Base-by-base conservation (phyloP, 345 rosid species). In the Aurinia saxatilis region DNA sequence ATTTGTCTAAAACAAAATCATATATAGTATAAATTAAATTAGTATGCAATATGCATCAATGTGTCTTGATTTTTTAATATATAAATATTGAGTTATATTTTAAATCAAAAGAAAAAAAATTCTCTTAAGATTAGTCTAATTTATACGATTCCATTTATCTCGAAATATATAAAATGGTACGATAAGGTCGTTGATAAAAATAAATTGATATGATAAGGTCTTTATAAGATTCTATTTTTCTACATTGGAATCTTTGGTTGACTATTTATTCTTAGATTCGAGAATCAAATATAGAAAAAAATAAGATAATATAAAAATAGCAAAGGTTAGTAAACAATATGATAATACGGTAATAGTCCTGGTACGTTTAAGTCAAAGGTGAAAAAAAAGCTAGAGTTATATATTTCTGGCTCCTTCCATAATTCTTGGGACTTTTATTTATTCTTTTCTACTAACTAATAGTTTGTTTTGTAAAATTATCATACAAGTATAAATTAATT, bases 351-450 rank as follows among this genome's bases (percentile, higher is more conserved):
- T 52, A 61, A 19, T 14, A 34, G 67, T n/a, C 55, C 10, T 60
- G 49, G 61, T 52, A 60, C 73, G 42, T 62, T 37, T 21, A 52
- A 60, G 68, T 70, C 57, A 54, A 46, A 18, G 31, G 36, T 38
- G 11, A 54, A 38, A 50, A 61, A 46, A 54, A 36, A 23, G 5
- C 27, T 12, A 8, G 56, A 13, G 12, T 25, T 44, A 17, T 36
- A 55, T 21, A 1, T 21, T 39, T 62, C 21, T 70, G 14, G 17
- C 59, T 55, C 25, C 42, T 48, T 70, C 74, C 74, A 47, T 47
- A 48, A 48, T 15, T 70, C 37, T 56, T 55, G 65, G 53, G 50
- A 2, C n/a, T n/a, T n/a, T n/a, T 19, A 2, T 69, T 69, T 18
- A 29, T 29, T 33, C 31, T 10, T 49, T 57, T 67, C 40, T 23